Percentiles rank a stretch among this genome's conserved stretches.
phyloP scores from a whole-genome alignment of 73 alveolate genomes.

The Tetrahymena borealis region DNA sequence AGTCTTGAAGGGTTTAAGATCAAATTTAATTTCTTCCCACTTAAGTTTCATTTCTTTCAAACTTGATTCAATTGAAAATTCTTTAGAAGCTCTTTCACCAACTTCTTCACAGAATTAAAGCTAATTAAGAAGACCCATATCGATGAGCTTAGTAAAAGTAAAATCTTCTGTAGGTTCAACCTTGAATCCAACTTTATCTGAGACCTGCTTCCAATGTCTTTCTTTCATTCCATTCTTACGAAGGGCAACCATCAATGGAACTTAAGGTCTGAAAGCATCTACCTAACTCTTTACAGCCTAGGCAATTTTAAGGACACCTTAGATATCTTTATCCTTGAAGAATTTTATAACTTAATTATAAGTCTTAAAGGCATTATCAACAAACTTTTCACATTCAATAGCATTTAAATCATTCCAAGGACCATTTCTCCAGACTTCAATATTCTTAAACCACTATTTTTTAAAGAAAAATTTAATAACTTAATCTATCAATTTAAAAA shows the following conservation, averaged over 20 bases:
- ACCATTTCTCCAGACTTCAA: conserved; percentile 71
- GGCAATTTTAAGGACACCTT: conserved; percentile 29
- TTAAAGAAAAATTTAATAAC: neutral
- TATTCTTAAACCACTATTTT: conserved; percentile 60
- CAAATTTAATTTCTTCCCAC: conserved; percentile 40
- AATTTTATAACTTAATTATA: conserved; percentile 54
- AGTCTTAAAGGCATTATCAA: conserved; percentile 69
- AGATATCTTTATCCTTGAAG: conserved; percentile 69
- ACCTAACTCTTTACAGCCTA: conserved; percentile 41
- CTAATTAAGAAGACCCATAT: conserved; percentile 87
- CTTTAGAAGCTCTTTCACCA: conserved; percentile 93
- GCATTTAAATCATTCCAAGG: conserved; percentile 80
- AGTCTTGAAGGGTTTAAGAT: conserved; percentile 57
- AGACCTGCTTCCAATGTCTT: conserved; percentile 98
- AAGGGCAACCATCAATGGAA: conserved; percentile 85
- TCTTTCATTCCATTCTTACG: conserved; percentile 95
- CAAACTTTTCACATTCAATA: conserved; percentile 65
- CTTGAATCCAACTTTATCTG: conserved; percentile 91
- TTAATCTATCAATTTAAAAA: neutral
- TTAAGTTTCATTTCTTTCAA: conserved; percentile 18
- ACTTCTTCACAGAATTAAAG: conserved; percentile 93
- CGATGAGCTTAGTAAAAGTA: conserved; percentile 90
- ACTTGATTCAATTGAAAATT: conserved; percentile 22
- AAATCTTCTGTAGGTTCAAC: conserved; percentile 79
- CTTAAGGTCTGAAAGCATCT: conserved; percentile 90